Evolutionary conservation across 139 green algal genomes (phyloP).

Genomic region (Astrephomene gubernaculifera): DNA sequence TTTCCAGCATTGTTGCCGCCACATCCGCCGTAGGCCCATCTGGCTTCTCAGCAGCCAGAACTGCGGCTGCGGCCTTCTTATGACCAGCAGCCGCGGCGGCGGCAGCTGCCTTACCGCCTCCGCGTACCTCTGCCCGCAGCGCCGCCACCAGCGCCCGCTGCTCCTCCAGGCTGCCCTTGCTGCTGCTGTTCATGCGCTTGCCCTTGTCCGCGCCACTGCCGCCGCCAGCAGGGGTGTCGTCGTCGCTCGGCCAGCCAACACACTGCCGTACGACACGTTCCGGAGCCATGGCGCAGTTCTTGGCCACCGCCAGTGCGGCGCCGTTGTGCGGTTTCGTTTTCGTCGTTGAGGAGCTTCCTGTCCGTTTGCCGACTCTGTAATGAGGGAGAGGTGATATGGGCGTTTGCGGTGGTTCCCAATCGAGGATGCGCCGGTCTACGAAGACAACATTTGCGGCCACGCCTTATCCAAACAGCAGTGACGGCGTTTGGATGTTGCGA

Average conservation of each 20-base stretch:
- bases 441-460: background rate
- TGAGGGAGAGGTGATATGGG: background rate
- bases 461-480: too few species aligned
- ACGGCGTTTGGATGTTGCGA: too few species aligned
- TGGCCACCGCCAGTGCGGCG: background rate
- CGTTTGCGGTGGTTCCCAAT: background rate
- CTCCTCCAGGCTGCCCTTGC: background rate
- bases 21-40: too few species aligned
- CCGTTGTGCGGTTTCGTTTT: background rate
- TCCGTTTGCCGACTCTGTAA: too few species aligned
- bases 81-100: too few species aligned
- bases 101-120: background rate
- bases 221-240: background rate
- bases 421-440: background rate
- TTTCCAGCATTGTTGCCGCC: background rate
- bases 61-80: background rate
- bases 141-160: constrained; percentile 10
- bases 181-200: background rate
- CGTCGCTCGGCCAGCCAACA: background rate
- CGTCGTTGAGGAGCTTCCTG: background rate
- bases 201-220: background rate
- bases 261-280: background rate
- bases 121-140: background rate
- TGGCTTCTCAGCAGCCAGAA: too few species aligned
- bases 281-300: constrained; percentile 10